Conservation (phyloP, 768 basidiomycete species). For the Termitomyces sp. region DNA sequence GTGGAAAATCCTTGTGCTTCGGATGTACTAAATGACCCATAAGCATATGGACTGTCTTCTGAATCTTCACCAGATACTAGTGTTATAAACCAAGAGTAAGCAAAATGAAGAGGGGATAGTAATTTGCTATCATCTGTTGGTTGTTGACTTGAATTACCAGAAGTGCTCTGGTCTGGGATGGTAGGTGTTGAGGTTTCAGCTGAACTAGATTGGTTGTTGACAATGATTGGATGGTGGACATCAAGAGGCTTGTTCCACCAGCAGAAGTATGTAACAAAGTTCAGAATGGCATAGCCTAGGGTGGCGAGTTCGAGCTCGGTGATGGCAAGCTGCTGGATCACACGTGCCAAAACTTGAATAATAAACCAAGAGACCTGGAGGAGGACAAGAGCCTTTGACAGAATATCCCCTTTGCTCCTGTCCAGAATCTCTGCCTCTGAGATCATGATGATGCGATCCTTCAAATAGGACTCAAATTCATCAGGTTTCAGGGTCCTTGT, state of each 20-base stretch:
- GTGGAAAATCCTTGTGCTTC: too few relatives aligned
- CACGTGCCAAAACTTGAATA: slow-evolving; percentile 22
- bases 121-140: too few relatives aligned
- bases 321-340: slow-evolving; percentile 15
- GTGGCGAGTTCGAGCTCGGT: slow-evolving; percentile 29
- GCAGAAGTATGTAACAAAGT: slow-evolving; percentile 23
- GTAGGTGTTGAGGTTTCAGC: too few relatives aligned
- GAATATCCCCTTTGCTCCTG: slow-evolving; percentile 21
- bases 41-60: too few relatives aligned
- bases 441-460: slow-evolving; percentile 2
- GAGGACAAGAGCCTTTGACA: slow-evolving; percentile 22
- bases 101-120: too few relatives aligned
- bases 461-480: background rate
- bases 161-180: too few relatives aligned
- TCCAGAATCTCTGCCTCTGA: slow-evolving; percentile 20
- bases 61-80: too few relatives aligned
- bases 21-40: background rate
- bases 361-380: slow-evolving; percentile 28
- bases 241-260: slow-evolving; percentile 35
- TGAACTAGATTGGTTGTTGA: too few relatives aligned
- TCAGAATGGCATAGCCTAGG: slow-evolving; percentile 22
- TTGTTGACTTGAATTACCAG: background rate
- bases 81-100: too few relatives aligned
- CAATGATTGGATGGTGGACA: slow-evolving; percentile 14
- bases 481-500: background rate